Evolutionary conservation across 23 red algal genomes (phyloP).

Genomic region (Gracilaria gracilis): DNA sequence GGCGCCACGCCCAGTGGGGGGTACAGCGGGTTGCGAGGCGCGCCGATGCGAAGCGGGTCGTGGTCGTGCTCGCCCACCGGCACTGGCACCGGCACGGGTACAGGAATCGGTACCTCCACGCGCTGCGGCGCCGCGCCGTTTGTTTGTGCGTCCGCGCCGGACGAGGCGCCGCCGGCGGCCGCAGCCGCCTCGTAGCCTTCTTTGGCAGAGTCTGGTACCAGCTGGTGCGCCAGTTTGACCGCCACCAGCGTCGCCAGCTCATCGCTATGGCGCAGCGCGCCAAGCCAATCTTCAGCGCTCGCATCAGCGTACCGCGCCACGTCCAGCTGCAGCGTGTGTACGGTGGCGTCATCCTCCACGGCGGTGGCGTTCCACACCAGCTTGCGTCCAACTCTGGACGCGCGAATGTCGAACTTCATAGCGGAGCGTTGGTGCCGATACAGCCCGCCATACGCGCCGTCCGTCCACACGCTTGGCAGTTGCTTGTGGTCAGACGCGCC

Average conservation of each 20-base stretch:
- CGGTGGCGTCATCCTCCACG: conserved; percentile 41
- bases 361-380: conserved; percentile 73
- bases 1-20: conserved; percentile 14
- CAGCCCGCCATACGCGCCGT: conserved; percentile 52
- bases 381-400: conserved; percentile 19
- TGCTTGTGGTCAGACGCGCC: neutral
- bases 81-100: conserved; percentile 1
- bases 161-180: neutral
- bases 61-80: neutral
- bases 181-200: conserved; percentile 82
- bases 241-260: conserved; percentile 73
- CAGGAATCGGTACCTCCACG: neutral
- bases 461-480: conserved; percentile 7
- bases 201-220: conserved; percentile 90
- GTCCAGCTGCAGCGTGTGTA: conserved; percentile 28
- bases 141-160: neutral
- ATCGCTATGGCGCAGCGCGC: conserved; percentile 26
- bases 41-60: conserved; percentile 27
- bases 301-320: conserved; percentile 38
- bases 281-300: conserved; percentile 35
- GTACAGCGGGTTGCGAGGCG: conserved; percentile 8
- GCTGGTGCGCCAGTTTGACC: conserved; percentile 73
- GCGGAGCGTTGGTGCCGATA: conserved; percentile 83
- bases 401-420: conserved; percentile 72
- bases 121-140: neutral